Evolutionary conservation across 257 asterid species (phyloP).

Genomic region (Catharanthus roseus): DNA sequence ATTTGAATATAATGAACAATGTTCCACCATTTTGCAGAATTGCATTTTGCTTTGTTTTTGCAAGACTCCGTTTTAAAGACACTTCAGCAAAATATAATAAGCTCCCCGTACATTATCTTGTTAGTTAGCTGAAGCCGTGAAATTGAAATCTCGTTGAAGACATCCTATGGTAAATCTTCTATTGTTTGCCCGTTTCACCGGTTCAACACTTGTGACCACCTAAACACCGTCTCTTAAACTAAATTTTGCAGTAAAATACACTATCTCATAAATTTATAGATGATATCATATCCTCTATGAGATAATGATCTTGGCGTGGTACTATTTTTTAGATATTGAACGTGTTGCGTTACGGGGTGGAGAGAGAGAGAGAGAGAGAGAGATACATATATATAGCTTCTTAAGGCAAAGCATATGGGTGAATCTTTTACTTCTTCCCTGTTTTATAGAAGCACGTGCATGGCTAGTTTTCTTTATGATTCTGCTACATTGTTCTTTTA

Average conservation of each 20-base stretch:
- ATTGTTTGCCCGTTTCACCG: too few species aligned
- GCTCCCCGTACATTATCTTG: not conserved
- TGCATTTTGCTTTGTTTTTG: not conserved
- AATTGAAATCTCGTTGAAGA: too few species aligned
- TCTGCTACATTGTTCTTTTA: not conserved
- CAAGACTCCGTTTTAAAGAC: not conserved
- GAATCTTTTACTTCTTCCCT: not conserved
- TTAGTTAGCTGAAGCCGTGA: too few species aligned
- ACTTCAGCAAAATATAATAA: not conserved
- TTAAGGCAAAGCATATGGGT: not conserved
- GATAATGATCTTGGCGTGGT: not conserved
- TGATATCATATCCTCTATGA: too few species aligned
- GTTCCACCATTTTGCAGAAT: not conserved
- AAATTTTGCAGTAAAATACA: not conserved
- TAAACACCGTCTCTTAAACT: not conserved
- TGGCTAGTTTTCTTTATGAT: not conserved
- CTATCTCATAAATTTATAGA: too few species aligned
- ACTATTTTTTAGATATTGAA: not conserved
- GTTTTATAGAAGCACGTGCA: too few species aligned
- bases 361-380: too few species aligned
- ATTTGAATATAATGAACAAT: not conserved
- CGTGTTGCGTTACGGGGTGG: not conserved
- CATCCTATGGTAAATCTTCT: too few species aligned
- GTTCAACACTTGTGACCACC: too few species aligned
- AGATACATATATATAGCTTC: too few species aligned